Evolutionary conservation across 2,329 filamentous ascomycete genomes (phyloP).

Genomic region (Aspergillus pseudoglaucus): DNA sequence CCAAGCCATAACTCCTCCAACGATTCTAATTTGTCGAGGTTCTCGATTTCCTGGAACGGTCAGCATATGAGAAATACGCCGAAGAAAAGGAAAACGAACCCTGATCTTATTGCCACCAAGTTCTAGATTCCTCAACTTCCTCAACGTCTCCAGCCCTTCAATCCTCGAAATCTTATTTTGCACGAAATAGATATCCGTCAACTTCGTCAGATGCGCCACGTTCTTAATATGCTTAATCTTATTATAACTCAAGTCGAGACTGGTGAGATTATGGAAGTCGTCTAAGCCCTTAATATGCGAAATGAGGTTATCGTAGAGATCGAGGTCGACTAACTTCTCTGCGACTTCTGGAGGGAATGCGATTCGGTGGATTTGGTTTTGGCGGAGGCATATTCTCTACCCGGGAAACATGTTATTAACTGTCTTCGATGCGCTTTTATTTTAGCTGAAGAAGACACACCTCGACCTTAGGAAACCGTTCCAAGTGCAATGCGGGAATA

Average conservation of each 20-base stretch:
- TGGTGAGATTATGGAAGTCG: constrained; percentile 65
- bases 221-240: constrained; percentile 99
- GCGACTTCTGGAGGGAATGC: constrained; percentile 64
- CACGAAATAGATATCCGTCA: constrained; percentile 84
- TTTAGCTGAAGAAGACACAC: constrained; percentile 29
- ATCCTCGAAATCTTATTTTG: constrained; percentile 90
- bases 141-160: constrained; percentile 71
- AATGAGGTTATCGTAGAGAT: constrained; percentile 95
- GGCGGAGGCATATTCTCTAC: constrained; percentile 75
- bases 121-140: constrained; percentile 74
- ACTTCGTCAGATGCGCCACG: constrained; percentile 65
- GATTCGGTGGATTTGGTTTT: constrained; percentile 80
- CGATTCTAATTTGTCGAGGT: constrained; percentile 67
- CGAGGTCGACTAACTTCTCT: constrained; percentile 69
- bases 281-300: constrained; percentile 80
- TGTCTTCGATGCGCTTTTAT: no score
- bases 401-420: neutral
- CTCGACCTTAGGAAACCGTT: constrained; percentile 69
- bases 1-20: constrained; percentile 90
- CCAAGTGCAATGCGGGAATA: constrained; percentile 69
- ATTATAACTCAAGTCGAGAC: constrained; percentile 91
- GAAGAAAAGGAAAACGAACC: constrained; percentile 24
- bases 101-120: constrained; percentile 87
- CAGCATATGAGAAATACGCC: neutral
- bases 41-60: constrained; percentile 61